These are phyloP conservation scores for Coniochaeta sp. DNA, from an alignment of 2,329 filamentous ascomycete species.

Conservation along the genomic window DNA sequence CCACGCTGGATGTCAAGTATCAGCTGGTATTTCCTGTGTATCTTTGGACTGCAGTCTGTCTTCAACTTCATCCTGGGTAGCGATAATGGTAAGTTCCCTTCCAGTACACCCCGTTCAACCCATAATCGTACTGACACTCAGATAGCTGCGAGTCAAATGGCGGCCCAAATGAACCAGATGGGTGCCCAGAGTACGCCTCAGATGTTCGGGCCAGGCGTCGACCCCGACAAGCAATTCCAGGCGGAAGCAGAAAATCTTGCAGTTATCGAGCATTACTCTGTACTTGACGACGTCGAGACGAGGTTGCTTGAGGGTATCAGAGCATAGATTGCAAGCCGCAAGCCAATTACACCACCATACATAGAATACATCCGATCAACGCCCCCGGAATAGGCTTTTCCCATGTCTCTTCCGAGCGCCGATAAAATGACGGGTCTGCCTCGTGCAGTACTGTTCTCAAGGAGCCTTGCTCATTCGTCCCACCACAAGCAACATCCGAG, in stretches of 20 bases:
- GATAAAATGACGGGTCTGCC: neutral
- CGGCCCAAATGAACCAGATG: slow-evolving; percentile 82
- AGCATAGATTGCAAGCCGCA: slow-evolving; percentile 23
- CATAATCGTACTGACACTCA: slow-evolving; percentile 6
- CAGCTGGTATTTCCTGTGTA: slow-evolving; percentile 97
- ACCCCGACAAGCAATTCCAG: slow-evolving; percentile 91
- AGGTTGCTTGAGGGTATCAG: slow-evolving; percentile 58
- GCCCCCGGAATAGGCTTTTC: neutral
- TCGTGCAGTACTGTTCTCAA: too few species aligned
- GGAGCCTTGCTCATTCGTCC: slow-evolving; percentile 27
- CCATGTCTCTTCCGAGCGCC: neutral
- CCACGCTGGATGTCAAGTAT: slow-evolving; percentile 98
- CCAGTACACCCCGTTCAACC: neutral
- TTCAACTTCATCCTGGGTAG: slow-evolving; percentile 95
- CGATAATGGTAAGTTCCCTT: slow-evolving; percentile 72
- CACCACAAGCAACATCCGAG: slow-evolving; percentile 59
- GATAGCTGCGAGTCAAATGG: slow-evolving; percentile 81
- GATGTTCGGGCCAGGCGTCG: slow-evolving; percentile 86
- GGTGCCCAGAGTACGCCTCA: slow-evolving; percentile 55
- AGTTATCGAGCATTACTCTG: slow-evolving; percentile 88
- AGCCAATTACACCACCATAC: slow-evolving; percentile 4
- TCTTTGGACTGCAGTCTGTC: slow-evolving; percentile 93
- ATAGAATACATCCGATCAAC: neutral
- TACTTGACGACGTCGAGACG: slow-evolving; percentile 81
- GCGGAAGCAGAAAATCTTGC: slow-evolving; percentile 92